These are phyloP conservation scores for Diospyros lotus DNA, from an alignment of 148 eudicot genomes.

Conservation along the genomic window DNA sequence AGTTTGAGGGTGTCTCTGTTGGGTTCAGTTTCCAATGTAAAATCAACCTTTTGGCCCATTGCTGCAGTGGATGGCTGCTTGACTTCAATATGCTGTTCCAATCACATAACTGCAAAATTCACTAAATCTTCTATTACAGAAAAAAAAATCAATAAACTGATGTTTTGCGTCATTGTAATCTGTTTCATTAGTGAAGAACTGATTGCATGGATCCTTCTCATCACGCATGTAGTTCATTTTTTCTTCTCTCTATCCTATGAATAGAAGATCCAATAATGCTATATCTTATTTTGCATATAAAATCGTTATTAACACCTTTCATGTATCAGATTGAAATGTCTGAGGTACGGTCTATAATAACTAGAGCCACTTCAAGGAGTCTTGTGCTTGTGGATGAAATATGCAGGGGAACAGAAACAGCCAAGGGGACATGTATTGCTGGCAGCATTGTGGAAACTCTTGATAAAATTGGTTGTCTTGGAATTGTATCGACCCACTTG, in stretches of 20 bases:
- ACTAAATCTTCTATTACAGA: too few relatives aligned
- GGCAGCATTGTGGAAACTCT: constrained; percentile 87
- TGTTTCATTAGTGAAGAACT: background rate
- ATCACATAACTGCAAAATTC: background rate
- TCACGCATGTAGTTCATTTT: background rate
- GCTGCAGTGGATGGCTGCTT: background rate
- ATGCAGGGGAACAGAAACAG: constrained; percentile 96
- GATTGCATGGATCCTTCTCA: background rate
- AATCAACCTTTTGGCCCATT: background rate
- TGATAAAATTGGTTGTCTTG: constrained; percentile 72
- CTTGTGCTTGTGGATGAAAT: constrained; percentile 96
- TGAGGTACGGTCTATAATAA: constrained; percentile 76
- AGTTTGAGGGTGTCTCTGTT: background rate
- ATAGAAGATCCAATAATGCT: too few relatives aligned
- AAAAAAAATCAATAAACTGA: background rate
- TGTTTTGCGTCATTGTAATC: background rate
- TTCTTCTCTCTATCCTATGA: background rate
- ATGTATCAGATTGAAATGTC: constrained; percentile 86
- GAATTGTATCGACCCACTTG: constrained; percentile 87
- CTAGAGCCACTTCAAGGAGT: constrained; percentile 74
- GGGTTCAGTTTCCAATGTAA: background rate
- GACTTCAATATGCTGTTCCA: background rate
- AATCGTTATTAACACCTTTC: background rate
- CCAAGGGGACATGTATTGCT: constrained; percentile 94
- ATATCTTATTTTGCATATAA: background rate